Base-by-base conservation (phyloP, 176 grass and related monocot genomes). In the Oryza australiensis region DNA sequence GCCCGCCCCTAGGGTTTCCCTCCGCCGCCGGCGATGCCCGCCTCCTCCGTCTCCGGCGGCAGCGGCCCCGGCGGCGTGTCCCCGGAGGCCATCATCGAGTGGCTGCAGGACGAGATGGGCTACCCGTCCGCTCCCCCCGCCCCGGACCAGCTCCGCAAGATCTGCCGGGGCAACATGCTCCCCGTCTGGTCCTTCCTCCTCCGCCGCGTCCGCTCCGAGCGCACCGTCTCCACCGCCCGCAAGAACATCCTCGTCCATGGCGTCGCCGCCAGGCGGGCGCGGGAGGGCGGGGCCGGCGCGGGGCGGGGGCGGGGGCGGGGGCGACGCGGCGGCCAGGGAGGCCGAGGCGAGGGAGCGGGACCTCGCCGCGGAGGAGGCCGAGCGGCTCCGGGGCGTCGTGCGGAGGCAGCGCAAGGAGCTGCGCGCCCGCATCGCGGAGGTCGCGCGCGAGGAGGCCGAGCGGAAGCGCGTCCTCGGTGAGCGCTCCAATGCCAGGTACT, bases 111-210 rank as follows among this genome's bases (percentile, higher is more conserved):
- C 75, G 96, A 99, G 89, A 99, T 99, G 96, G 96, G 96, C 9
- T 95, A 90, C 89, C 93, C 96, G 13, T 93, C 89, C 69, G 72
- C 96, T 11, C 86, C 85, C 26, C 93, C 93, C 7, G 85, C 96
- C 1, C 79, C 89, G 26, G 96, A 99, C 15, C 96, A 95, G 82
- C 89, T 99, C 5, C 96, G 91, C 87, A 99, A 99, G 93, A 99
- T 99, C 96, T 99, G 96, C 89, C 90, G 96, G 49, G 96, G 96
- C 62, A 99, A 99, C 85, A 99, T 99, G 96, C 89, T 95, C 80
- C 96, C 93, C 24, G 80, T 95, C 40, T 95, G 96, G 96, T 84
- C 85, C 68, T 99, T 99, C 90, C 96, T 99, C 37, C 85, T 95
- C 82, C 90, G 87, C 71, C 87, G 96, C 15, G 93, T 99, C 83